Evolutionary conservation across 2,329 filamentous ascomycete genomes (phyloP), one percentile per base, ranked within the genome.

Genomic region (Teratosphaeria pseudoeucalypti): DNA sequence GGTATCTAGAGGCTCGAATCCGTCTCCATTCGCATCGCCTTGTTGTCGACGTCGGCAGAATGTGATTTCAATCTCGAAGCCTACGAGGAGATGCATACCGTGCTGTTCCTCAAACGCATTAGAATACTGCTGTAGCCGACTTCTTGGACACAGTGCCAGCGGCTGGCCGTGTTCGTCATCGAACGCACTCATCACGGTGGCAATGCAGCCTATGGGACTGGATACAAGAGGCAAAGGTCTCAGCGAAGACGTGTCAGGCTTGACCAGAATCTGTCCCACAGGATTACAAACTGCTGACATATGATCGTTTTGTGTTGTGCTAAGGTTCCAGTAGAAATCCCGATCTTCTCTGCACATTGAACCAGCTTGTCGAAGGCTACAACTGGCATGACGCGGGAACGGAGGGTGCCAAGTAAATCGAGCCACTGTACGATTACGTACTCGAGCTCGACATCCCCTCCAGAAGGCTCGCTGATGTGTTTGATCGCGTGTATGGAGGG

Each of bases 11-110:
- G 87, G 77, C 67, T 10, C 56, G 66, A 62, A 77, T 12, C 39
- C 14, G 34, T 64, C 57, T 16, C 26, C 29, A n/a, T 23, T 7
- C 47, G 52, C 19, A 2, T 49, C 6, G 19, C 9, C n/a, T 23
- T 10, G 19, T 59, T 60, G 43, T 37, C 73, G 67, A 23, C 79
- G 79, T 49, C 79, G 79, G 64, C 92, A 76, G 63, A 95, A 85
- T 1, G 89, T 79, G 10, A 94, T 82, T 72, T 95, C 90, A 49
- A 95, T 84, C 72, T 95, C 90, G 64, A 94, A 95, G 0, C 90
- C 90, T 16, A 90, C 73, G 0, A 86, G 77, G 55, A 91, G 83
- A 2, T 78, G 73, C 2, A 90, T 76, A 1, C 78, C 77, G 43
- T 78, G 73, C 6, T 82, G 76, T 1, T 73, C 66, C 11, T 79